A percentile compares a stretch with the other conserved stretches of the same genome.
Evolutionary conservation across 225 moss, liverwort and hornwort species (phyloP).

Genomic region (Marchantia polymorpha): DNA sequence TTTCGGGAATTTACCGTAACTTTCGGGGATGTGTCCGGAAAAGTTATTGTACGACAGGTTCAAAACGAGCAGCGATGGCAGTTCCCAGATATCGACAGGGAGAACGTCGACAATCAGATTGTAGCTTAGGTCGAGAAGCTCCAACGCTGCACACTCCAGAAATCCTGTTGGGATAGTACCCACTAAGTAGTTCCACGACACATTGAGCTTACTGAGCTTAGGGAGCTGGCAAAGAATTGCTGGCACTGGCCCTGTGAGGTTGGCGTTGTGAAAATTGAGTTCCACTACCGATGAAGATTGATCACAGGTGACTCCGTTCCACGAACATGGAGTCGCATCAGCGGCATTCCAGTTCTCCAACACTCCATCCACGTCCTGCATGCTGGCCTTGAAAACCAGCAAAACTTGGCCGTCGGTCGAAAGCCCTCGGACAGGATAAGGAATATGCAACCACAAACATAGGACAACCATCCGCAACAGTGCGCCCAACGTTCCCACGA

Average conservation of each 20-base stretch:
- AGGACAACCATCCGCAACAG: background rate
- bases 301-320: slow-evolving; percentile 73
- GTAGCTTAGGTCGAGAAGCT: slow-evolving; percentile 63
- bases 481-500: background rate
- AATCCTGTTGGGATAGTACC: slow-evolving; percentile 53
- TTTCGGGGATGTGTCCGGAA: slow-evolving; percentile 52
- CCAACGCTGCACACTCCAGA: slow-evolving; percentile 29
- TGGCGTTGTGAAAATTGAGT: slow-evolving; percentile 43
- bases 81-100: slow-evolving; percentile 41
- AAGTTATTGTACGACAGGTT: slow-evolving; percentile 75
- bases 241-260: slow-evolving; percentile 59
- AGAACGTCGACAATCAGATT: slow-evolving; percentile 59
- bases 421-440: slow-evolving; percentile 16
- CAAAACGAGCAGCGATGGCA: slow-evolving; percentile 49
- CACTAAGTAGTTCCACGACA: slow-evolving; percentile 51
- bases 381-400: slow-evolving; percentile 52
- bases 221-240: slow-evolving; percentile 49
- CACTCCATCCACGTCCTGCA: slow-evolving; percentile 42
- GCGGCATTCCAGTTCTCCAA: slow-evolving; percentile 51
- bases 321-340: slow-evolving; percentile 55
- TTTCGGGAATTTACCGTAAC: slow-evolving; percentile 47
- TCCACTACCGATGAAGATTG: slow-evolving; percentile 41
- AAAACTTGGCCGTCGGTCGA: slow-evolving; percentile 58
- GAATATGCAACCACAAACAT: background rate
- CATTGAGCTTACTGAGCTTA: slow-evolving; percentile 48